Conservation (phyloP, 2,329 filamentous ascomycete species). For the Penicillium palitans region DNA sequence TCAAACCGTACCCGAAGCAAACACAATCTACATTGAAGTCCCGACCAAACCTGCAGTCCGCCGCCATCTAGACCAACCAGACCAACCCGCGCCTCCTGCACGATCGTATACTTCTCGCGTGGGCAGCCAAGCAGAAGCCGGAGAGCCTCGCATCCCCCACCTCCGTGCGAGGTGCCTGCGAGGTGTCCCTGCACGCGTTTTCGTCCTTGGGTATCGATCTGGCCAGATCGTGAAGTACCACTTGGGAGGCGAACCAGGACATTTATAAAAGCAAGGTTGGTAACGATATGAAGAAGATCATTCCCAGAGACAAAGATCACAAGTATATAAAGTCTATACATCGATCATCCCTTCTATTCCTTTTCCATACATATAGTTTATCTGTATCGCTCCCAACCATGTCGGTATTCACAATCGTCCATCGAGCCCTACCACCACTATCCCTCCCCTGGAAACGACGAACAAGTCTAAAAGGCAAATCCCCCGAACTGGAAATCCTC, state of each 20-base stretch:
- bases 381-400: conserved; percentile 9
- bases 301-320: neutral
- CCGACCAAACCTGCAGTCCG: conserved; percentile 22
- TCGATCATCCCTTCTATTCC: neutral
- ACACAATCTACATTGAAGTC: conserved; percentile 17
- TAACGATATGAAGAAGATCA: neutral
- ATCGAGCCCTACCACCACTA: conserved; percentile 24
- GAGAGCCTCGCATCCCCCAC: conserved; percentile 20
- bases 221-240: conserved; percentile 12
- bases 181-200: conserved; percentile 22
- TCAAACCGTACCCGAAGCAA: neutral
- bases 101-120: conserved; percentile 20
- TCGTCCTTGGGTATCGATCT: conserved; percentile 18
- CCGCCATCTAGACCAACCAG: conserved; percentile 19
- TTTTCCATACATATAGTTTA: neutral
- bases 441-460: conserved; percentile 21
- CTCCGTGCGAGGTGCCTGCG: conserved; percentile 19
- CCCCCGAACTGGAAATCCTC: conserved; percentile 11
- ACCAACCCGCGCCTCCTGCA: conserved; percentile 7
- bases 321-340: neutral
- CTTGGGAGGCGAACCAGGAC: neutral
- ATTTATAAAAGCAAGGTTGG: conserved; percentile 8
- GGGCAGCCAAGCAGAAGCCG: conserved; percentile 23
- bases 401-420: conserved; percentile 23
- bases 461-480: conserved; percentile 20